These are phyloP conservation scores for Avena eriantha DNA, from an alignment of 176 grass and related monocot genomes.

Conservation along the genomic window DNA sequence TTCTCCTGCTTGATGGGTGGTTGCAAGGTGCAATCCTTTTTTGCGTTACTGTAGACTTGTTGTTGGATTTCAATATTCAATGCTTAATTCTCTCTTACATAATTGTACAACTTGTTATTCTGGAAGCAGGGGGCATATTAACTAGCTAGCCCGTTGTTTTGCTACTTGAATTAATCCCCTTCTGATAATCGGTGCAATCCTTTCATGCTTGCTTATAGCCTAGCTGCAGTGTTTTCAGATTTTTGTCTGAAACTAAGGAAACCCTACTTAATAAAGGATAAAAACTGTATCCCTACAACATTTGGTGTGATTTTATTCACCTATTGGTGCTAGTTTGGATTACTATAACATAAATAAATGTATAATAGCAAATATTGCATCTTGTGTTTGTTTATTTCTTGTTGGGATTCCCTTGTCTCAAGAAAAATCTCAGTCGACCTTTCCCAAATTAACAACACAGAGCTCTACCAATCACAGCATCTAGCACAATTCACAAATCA, in stretches of 20 bases:
- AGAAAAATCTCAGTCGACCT: background rate
- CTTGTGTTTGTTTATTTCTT: background rate
- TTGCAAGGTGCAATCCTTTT: conserved; percentile 48
- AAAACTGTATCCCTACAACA: background rate
- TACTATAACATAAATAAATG: background rate
- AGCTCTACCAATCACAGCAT: background rate
- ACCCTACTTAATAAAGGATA: background rate
- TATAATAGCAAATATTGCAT: background rate
- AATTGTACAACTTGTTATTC: conserved; percentile 39
- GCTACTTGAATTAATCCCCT: conserved; percentile 38
- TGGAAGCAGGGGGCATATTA: conserved; percentile 26
- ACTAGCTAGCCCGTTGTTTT: conserved; percentile 35
- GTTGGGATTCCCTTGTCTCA: background rate
- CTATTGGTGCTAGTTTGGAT: background rate
- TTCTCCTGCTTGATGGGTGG: conserved; percentile 53
- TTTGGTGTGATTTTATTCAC: background rate
- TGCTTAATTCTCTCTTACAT: conserved; percentile 37
- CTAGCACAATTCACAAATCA: background rate
- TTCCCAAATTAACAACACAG: background rate
- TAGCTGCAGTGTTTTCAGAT: background rate
- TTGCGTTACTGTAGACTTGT: conserved; percentile 34
- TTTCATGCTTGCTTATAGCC: conserved; percentile 11
- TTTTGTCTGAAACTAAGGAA: conserved; percentile 7
- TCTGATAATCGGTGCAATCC: conserved; percentile 10
- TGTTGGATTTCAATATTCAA: conserved; percentile 21